phyloP scores from a whole-genome alignment of 108 stramenopile genomes.

The Conticribra guillardii region DNA sequence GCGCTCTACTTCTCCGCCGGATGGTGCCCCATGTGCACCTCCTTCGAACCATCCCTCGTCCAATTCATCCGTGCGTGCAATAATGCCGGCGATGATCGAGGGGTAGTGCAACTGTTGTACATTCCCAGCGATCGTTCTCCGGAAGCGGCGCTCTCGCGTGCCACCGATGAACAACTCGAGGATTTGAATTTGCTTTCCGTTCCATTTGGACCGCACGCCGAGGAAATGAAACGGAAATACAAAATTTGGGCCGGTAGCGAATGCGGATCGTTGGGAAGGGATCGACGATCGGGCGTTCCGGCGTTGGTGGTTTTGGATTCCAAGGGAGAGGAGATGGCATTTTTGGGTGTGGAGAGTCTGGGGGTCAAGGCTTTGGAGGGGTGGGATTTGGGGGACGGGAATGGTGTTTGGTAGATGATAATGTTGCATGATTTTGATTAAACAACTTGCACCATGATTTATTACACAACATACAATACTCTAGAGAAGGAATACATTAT shows the following conservation, averaged over 20 bases:
- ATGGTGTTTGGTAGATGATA: conserved; percentile 65
- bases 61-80: conserved; percentile 46
- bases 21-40: conserved; percentile 73
- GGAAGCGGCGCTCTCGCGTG: conserved; percentile 41
- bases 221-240: conserved; percentile 53
- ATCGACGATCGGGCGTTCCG: conserved; percentile 70
- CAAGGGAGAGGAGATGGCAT: conserved; percentile 56
- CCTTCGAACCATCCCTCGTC: conserved; percentile 60
- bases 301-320: conserved; percentile 65
- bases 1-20: conserved; percentile 73
- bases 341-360: conserved; percentile 57
- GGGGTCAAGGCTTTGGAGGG: conserved; percentile 50
- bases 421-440: too few species aligned
- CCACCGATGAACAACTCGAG: neutral
- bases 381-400: conserved; percentile 64
- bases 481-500: too few species aligned
- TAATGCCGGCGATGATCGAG: conserved; percentile 23
- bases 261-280: conserved; percentile 50
- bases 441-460: too few species aligned
- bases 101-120: conserved; percentile 54
- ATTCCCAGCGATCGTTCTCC: conserved; percentile 57
- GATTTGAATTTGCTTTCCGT: conserved; percentile 58
- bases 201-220: conserved; percentile 51
- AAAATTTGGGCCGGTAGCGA: conserved; percentile 71
- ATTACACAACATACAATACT: too few species aligned